phyloP scores from a whole-genome alignment of 768 basidiomycete genomes.

The Rubroboletus satanas region DNA sequence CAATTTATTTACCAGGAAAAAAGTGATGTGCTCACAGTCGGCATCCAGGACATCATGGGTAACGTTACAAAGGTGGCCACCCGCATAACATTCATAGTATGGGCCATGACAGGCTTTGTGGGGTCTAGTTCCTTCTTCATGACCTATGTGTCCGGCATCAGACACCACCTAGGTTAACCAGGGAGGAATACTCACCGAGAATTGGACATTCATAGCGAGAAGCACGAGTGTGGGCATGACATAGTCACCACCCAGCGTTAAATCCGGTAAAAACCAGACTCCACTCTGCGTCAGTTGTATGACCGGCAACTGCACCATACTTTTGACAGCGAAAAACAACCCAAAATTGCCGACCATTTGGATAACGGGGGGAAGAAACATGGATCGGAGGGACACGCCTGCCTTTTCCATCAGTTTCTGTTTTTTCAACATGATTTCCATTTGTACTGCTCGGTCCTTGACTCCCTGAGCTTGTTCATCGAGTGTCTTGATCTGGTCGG shows the following conservation, averaged over 20 bases:
- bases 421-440: constrained; percentile 44
- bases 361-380: constrained; percentile 54
- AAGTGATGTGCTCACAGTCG: constrained; percentile 50
- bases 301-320: constrained; percentile 67
- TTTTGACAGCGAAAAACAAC: constrained; percentile 78
- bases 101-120: constrained; percentile 52
- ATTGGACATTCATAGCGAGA: constrained; percentile 62
- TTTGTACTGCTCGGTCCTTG: constrained; percentile 39
- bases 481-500: constrained; percentile 49
- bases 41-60: constrained; percentile 55
- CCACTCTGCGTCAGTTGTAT: constrained; percentile 77
- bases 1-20: neutral
- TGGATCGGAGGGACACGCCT: constrained; percentile 55
- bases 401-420: constrained; percentile 56
- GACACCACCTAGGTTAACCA: neutral
- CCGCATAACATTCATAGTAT: constrained; percentile 66
- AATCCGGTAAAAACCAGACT: constrained; percentile 65
- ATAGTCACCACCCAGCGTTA: constrained; percentile 78
- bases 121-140: constrained; percentile 54
- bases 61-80: constrained; percentile 50
- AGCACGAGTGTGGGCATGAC: constrained; percentile 61
- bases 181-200: constrained; percentile 47
- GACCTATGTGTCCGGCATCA: constrained; percentile 27
- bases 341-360: constrained; percentile 78
- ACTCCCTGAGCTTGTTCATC: constrained; percentile 38